Evolutionary conservation across 2,329 filamentous ascomycete genomes (phyloP).

Genomic region (Tympanopsis confertula): DNA sequence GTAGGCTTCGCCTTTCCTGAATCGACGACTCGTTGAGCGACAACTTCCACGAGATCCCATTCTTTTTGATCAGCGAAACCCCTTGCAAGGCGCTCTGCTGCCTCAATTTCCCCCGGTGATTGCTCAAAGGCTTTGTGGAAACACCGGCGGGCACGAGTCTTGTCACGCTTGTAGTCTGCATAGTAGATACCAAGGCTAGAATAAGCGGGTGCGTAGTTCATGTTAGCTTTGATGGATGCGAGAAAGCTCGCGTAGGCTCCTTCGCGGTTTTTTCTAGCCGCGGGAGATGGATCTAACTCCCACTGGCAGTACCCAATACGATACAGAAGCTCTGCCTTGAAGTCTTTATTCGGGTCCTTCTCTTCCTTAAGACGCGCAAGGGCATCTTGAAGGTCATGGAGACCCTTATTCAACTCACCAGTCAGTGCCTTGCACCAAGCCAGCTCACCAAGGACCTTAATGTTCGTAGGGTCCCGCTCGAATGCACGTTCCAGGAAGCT

Average conservation of each 20-base stretch:
- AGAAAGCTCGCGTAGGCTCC: slow-evolving; percentile 79
- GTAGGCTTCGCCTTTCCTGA: slow-evolving; percentile 87
- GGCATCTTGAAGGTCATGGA: background rate
- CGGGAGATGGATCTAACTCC: slow-evolving; percentile 65
- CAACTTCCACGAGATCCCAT: slow-evolving; percentile 91
- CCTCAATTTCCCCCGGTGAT: slow-evolving; percentile 72
- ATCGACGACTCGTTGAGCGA: slow-evolving; percentile 81
- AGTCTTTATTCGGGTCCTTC: slow-evolving; percentile 47
- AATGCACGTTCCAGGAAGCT: slow-evolving; percentile 70
- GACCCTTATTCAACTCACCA: slow-evolving; percentile 49
- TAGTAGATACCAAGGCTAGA: slow-evolving; percentile 90
- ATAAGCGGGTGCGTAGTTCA: slow-evolving; percentile 82
- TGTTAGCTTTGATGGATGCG: slow-evolving; percentile 70
- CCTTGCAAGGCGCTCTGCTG: slow-evolving; percentile 75
- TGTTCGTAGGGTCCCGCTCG: slow-evolving; percentile 59
- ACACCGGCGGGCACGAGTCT: slow-evolving; percentile 74
- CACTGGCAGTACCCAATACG: slow-evolving; percentile 78
- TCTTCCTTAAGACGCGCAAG: slow-evolving; percentile 42
- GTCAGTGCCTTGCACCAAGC: slow-evolving; percentile 85
- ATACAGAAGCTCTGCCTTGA: slow-evolving; percentile 58
- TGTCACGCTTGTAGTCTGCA: slow-evolving; percentile 79
- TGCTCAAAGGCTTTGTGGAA: slow-evolving; percentile 95
- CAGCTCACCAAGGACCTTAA: slow-evolving; percentile 72
- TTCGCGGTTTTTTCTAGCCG: slow-evolving; percentile 66
- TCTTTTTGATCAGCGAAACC: slow-evolving; percentile 83